These are phyloP conservation scores for Peribolospora baueri DNA, from an alignment of 768 basidiomycete species.

Conservation along the genomic window DNA sequence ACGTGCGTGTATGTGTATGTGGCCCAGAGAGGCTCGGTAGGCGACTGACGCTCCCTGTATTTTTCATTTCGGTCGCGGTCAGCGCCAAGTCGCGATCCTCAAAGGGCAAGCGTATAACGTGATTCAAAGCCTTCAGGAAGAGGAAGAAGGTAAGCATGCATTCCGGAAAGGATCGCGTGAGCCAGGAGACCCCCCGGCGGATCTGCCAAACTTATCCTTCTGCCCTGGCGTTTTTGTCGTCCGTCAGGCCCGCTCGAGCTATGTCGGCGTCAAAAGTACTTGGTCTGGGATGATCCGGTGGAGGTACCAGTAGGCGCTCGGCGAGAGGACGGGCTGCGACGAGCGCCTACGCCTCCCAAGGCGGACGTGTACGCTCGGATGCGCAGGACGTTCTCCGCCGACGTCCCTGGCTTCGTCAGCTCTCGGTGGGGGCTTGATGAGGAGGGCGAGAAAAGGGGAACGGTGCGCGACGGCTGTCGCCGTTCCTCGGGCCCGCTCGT, in stretches of 20 bases:
- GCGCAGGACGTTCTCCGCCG: too few relatives aligned
- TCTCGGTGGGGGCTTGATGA: too few relatives aligned
- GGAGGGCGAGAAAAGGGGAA: too few relatives aligned
- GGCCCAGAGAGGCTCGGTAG: not conserved
- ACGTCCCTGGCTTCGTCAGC: too few relatives aligned
- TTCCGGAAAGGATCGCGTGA: conserved; percentile 2
- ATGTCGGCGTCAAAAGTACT: conserved; percentile 52
- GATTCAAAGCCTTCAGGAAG: conserved; percentile 53
- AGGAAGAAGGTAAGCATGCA: conserved; percentile 15
- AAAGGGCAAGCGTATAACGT: conserved; percentile 87
- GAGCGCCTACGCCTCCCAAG: too few relatives aligned
- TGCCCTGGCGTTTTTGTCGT: not conserved
- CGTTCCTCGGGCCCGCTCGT: too few relatives aligned
- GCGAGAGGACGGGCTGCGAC: too few relatives aligned
- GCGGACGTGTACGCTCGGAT: too few relatives aligned
- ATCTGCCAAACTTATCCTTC: not conserved
- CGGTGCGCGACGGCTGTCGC: too few relatives aligned
- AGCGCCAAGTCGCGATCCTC: conserved; percentile 75
- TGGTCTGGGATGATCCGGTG: conserved; percentile 70
- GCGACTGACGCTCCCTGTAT: not conserved
- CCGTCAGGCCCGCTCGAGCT: conserved; percentile 59
- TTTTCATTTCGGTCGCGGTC: not conserved
- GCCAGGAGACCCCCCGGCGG: conserved; percentile 2
- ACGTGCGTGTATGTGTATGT: not conserved
- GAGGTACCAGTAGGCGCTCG: conserved; percentile 28